phyloP scores from a whole-genome alignment of 1,284 basidiomycete species.

The Pyrrhoderma lamaoense region DNA sequence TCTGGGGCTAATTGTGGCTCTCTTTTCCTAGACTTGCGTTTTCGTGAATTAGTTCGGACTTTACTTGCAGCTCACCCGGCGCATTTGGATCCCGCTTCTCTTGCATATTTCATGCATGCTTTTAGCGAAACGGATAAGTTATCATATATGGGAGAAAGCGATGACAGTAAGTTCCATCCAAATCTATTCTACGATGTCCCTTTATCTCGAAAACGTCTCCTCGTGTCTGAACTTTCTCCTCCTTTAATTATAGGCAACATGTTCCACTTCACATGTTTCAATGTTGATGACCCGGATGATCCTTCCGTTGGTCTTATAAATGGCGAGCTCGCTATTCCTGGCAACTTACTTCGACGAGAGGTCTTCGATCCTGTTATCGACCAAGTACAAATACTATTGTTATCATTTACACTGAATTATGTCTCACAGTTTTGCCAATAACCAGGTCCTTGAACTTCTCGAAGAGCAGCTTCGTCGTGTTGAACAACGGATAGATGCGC shows the following conservation, averaged over 20 bases:
- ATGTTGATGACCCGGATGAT: conserved; percentile 69
- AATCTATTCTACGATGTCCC: background rate
- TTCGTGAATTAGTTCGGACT: conserved; percentile 65
- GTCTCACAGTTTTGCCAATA: background rate
- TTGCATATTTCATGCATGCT: conserved; percentile 79
- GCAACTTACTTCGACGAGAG: conserved; percentile 63
- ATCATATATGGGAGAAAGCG: conserved; percentile 56
- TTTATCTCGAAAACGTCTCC: background rate
- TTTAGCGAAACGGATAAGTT: conserved; percentile 83
- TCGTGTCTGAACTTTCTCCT: conserved; percentile 8
- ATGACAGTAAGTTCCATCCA: conserved; percentile 50
- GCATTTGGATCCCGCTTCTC: conserved; percentile 67
- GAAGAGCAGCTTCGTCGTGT: conserved; percentile 62
- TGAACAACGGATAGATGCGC: conserved; percentile 62
- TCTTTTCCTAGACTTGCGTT: conserved; percentile 75
- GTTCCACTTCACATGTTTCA: conserved; percentile 81
- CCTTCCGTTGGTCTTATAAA: conserved; percentile 65
- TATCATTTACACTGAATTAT: background rate
- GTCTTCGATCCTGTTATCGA: conserved; percentile 77
- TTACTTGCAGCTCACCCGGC: conserved; percentile 69
- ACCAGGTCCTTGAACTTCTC: conserved; percentile 64
- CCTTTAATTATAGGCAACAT: conserved; percentile 47
- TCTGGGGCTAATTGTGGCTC: conserved; percentile 78
- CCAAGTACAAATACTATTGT: conserved; percentile 38
- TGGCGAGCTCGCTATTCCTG: conserved; percentile 74